Evolutionary conservation across 2,329 filamentous ascomycete genomes (phyloP).

Genomic region (Neodidymelliopsis sp.): DNA sequence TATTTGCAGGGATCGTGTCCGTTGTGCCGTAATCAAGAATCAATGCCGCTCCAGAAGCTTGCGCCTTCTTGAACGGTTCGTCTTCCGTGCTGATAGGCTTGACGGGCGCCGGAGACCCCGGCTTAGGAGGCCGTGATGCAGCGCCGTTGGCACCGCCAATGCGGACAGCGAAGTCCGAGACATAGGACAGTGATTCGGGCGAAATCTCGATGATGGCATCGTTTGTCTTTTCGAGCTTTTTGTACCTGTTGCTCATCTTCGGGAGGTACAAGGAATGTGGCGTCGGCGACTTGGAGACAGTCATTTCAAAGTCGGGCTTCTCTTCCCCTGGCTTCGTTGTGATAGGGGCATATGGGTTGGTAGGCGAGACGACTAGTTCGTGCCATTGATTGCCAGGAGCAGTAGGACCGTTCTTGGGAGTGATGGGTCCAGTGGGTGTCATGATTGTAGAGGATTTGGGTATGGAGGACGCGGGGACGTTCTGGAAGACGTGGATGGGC

Average conservation of each 20-base stretch:
- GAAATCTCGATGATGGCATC: constrained; percentile 86
- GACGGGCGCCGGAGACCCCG: constrained; percentile 51
- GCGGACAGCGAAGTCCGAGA: constrained; percentile 79
- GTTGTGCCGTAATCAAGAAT: constrained; percentile 93
- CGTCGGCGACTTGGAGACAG: constrained; percentile 75
- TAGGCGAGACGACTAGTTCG: constrained; percentile 54
- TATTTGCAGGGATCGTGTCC: constrained; percentile 82
- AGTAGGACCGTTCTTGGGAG: constrained; percentile 48
- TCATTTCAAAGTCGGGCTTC: constrained; percentile 84
- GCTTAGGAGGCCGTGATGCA: constrained; percentile 16
- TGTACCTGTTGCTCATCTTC: constrained; percentile 80
- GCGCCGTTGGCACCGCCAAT: constrained; percentile 70
- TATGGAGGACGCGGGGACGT: constrained; percentile 60
- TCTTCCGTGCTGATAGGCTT: constrained; percentile 18
- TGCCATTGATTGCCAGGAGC: constrained; percentile 51
- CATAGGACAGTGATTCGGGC: constrained; percentile 83
- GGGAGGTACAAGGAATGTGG: constrained; percentile 87
- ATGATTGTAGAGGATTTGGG: constrained; percentile 52
- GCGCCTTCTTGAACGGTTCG: constrained; percentile 59
- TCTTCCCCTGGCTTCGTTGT: constrained; percentile 26
- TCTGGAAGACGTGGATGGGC: constrained; percentile 94
- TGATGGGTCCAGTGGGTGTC: constrained; percentile 59
- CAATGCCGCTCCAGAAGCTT: constrained; percentile 83
- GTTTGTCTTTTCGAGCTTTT: constrained; percentile 70
- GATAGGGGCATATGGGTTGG: constrained; percentile 44